Base-by-base conservation (phyloP, 805 yeast species). In the Yamadazyma sp. region DNA sequence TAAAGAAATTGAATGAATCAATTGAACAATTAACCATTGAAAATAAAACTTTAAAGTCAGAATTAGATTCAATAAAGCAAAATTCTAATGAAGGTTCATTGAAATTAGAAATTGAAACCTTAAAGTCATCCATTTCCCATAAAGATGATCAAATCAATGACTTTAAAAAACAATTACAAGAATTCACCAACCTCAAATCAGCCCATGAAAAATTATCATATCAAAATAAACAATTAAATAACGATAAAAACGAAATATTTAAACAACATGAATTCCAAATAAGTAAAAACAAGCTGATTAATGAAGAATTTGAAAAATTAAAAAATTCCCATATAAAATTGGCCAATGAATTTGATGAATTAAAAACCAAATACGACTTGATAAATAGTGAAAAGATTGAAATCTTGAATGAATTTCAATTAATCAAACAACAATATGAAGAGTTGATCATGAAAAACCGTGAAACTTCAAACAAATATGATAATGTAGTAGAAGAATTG, bases 401-500 rank as follows among this genome's bases (percentile, higher is more conserved):
- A 35, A 65, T 61, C 43, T 65, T 49, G 39, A 56, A 69, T 15
- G 82, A 75, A 37, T 39, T 55, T 18, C 65, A 56, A 42, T 39
- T 59, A 5, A 50, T 77, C 40, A 80, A 74, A 48, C 80, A 77
- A 44, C 87, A 85, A 52, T 75, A 80, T 40, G 91, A 86, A 33
- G 95, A 86, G 49, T 55, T 84, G 32, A 52, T 70, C 3, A 73
- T 83, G 71, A 76, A 84, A 35, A 60, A 80, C 25, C 74, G 75
- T 41, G 98, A 93, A 47, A 64, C 79, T 1, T 71, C 69, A 27
- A 68, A 68, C 35, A 72, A 76, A 43, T 66, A 76, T 15, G 88
- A 84, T 38, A 73, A 78, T 2, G 55, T 89, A 19, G 88, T 85
- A 46, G 95, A 87, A 38, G 96, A 89, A 51, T 60, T 91, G n/a